Evolutionary conservation across 371 early-diverging fungal genomes (phyloP), one percentile per base, ranked within the genome.

Genomic region (Homolaphlyctis polyrhiza): DNA sequence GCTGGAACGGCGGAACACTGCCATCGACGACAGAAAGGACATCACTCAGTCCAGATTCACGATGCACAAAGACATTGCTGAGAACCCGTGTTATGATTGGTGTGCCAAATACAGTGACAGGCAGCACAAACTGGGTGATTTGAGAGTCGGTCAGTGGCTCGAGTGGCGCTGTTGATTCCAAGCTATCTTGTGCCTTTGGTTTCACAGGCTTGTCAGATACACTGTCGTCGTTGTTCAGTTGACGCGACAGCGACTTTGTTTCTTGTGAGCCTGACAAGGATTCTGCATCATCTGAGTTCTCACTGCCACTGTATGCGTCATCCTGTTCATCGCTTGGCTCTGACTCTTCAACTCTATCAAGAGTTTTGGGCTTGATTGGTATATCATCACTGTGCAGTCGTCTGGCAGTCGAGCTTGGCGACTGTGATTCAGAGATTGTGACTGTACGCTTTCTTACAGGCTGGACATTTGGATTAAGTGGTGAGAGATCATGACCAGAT

Each of bases 81-180:
- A 87, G 72, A 14, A 86, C 62, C 57, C 83, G 78, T 5, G 75
- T 69, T 11, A 85, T 71, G 6, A 75, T 57, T 4, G 77, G 66
- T 55, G 71, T 72, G 11, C 86, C 87, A 70, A 80, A 84, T 0
- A 76, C 73, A 29, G 69, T 70, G 30, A 87, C 81, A 23, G 84
- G 69, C 6, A 77, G 64, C 1, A 68, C 78, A 60, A 74, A 84
- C 25, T 79, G 75, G 2, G 63, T 70, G 6, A 72, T 69, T 58
- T 82, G 82, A 43, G 79, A 78, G 13, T 83, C 85, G 36, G 82
- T 75, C 28, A 88, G 66, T 16, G 77, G 71, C 43, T 85, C 85
- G 34, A 82, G 76, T 52, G 59, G 64, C 1, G 63, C 47, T 1
- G 63, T 59, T 25, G 55, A 35, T 16, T 25, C 27, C 16, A 14